These are phyloP conservation scores for Penicillium italicum DNA, from an alignment of 2,329 filamentous ascomycete species.

Conservation along the genomic window DNA sequence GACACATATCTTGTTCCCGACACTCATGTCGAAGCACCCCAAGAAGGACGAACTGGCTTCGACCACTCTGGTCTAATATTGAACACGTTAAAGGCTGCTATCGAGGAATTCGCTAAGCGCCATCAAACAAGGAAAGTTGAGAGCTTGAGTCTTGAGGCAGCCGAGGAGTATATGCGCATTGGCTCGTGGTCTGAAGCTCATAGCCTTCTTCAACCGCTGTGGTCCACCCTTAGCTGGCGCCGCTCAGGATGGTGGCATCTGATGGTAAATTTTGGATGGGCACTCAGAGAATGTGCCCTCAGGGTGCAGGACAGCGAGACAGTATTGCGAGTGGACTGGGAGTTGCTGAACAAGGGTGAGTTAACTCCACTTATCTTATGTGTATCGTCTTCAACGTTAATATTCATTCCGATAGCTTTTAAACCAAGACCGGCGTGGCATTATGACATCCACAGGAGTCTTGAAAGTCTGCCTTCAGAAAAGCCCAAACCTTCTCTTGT, in stretches of 20 bases:
- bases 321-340: conserved; percentile 55
- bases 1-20: conserved; percentile 60
- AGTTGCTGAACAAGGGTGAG: conserved; percentile 46
- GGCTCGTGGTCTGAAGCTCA: conserved; percentile 52
- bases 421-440: conserved; percentile 32
- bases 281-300: conserved; percentile 53
- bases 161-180: conserved; percentile 51
- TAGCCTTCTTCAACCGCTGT: conserved; percentile 51
- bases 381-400: conserved; percentile 4
- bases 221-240: conserved; percentile 58
- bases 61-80: conserved; percentile 53
- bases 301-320: conserved; percentile 46
- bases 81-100: conserved; percentile 46
- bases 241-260: conserved; percentile 57
- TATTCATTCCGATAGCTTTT: conserved; percentile 30
- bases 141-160: conserved; percentile 53
- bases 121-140: conserved; percentile 55
- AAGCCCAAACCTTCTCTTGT: conserved; percentile 46
- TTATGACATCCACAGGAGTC: conserved; percentile 49
- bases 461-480: conserved; percentile 38
- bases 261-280: conserved; percentile 52
- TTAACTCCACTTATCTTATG: neutral
- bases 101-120: conserved; percentile 51
- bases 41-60: conserved; percentile 44
- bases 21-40: conserved; percentile 53